Conservation (phyloP, 208 protist genomes). For the Acanthamoeba royreba region DNA sequence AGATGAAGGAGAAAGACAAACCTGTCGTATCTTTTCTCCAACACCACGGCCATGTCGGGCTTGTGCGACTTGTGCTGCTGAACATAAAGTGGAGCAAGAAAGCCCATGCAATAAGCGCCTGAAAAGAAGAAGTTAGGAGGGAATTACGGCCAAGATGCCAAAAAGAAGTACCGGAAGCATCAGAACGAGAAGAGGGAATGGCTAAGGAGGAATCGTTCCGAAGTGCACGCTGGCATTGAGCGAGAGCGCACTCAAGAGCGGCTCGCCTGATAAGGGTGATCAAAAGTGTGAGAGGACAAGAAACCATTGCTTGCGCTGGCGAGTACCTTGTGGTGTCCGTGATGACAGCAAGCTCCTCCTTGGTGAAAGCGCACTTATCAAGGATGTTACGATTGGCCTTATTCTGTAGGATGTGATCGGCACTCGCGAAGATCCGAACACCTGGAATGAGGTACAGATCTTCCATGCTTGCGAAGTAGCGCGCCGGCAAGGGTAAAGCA, state of each 20-base stretch:
- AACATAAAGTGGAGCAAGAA: background rate
- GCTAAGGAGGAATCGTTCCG: background rate
- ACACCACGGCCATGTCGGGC: background rate
- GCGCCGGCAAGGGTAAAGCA: background rate
- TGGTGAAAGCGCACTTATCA: background rate
- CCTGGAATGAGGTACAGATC: background rate
- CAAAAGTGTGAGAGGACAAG: background rate
- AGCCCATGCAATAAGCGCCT: background rate
- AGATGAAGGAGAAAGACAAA: background rate
- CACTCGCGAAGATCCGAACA: background rate
- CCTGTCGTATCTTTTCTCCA: slow-evolving; percentile 21
- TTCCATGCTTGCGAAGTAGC: background rate
- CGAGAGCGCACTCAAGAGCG: background rate
- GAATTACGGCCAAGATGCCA: too few relatives aligned
- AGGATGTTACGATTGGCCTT: background rate
- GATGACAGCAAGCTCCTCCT: background rate
- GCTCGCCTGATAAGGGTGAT: background rate
- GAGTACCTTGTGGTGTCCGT: background rate
- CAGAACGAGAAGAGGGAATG: background rate
- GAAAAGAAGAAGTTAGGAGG: background rate
- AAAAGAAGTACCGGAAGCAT: background rate
- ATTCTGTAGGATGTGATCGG: background rate
- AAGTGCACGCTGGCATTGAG: background rate
- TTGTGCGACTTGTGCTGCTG: background rate
- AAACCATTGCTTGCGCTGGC: background rate